phyloP scores from a whole-genome alignment of 345 rosid species.

The Brassica incana region DNA sequence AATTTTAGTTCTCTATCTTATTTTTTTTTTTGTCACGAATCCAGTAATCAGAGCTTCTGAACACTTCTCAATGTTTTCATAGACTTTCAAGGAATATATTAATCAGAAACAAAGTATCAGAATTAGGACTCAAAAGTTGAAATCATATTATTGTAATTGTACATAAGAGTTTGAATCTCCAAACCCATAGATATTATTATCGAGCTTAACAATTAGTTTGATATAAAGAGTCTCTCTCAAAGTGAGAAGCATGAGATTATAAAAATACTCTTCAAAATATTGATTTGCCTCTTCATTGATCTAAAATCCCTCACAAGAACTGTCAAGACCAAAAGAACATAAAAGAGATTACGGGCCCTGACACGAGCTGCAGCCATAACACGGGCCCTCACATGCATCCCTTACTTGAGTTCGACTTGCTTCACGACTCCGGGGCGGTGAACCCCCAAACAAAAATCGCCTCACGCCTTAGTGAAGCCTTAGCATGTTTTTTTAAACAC shows the following conservation, averaged over 20 bases:
- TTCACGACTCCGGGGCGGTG: not conserved
- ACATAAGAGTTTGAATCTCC: too few relatives aligned
- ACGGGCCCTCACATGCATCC: constrained; percentile 5
- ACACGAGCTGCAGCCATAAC: constrained; percentile 85
- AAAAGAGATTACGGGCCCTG: constrained; percentile 61
- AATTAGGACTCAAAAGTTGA: not conserved
- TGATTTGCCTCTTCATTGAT: not conserved
- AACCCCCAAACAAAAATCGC: not conserved
- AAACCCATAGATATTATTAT: too few relatives aligned
- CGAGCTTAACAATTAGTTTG: not conserved
- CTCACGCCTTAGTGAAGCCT: not conserved
- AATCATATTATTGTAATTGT: not conserved
- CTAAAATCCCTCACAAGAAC: constrained; percentile 2
- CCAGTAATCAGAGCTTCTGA: not conserved
- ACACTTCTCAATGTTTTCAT: not conserved
- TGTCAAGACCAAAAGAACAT: constrained; percentile 20
- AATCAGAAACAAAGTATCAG: not conserved
- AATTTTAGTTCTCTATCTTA: not conserved
- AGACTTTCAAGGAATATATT: not conserved
- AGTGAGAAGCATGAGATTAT: not conserved
- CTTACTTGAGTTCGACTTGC: not conserved
- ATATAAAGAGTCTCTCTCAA: not conserved
- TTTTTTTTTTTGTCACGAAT: too few relatives aligned
- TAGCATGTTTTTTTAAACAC: not conserved
- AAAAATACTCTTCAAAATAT: too few relatives aligned